Conservation (phyloP, 257 asterid genomes). For the Solanum sejunctum region DNA sequence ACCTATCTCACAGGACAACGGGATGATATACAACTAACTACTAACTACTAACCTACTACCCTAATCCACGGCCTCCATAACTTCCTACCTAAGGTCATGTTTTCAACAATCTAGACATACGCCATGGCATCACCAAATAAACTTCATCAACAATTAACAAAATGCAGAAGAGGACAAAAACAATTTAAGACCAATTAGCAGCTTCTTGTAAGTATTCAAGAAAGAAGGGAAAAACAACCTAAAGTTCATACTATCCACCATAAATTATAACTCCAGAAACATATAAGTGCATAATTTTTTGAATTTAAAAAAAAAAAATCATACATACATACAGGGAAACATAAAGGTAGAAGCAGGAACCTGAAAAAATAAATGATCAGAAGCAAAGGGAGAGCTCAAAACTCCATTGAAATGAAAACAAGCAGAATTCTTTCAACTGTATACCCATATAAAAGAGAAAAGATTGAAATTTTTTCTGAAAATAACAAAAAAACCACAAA, state of each 20-base stretch:
- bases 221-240: not conserved
- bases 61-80: not conserved
- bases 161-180: not conserved
- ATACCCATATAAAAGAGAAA: not conserved
- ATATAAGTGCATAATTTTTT: not conserved
- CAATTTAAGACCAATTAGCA: not conserved
- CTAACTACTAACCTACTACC: not conserved
- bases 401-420: not conserved
- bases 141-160: not conserved
- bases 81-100: not conserved
- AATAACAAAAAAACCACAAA: not conserved
- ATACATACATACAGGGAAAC: not conserved
- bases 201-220: not conserved
- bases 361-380: not conserved
- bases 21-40: not conserved
- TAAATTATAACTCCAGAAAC: not conserved
- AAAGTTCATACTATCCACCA: not conserved
- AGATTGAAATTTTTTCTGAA: not conserved
- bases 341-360: not conserved
- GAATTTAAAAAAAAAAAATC: not conserved
- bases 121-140: not conserved
- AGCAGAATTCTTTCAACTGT: not conserved
- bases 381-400: not conserved
- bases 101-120: not conserved
- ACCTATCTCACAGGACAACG: not conserved